These are phyloP conservation scores for Saitozyma sp. DNA, from an alignment of 768 basidiomycete genomes.

Conservation along the genomic window DNA sequence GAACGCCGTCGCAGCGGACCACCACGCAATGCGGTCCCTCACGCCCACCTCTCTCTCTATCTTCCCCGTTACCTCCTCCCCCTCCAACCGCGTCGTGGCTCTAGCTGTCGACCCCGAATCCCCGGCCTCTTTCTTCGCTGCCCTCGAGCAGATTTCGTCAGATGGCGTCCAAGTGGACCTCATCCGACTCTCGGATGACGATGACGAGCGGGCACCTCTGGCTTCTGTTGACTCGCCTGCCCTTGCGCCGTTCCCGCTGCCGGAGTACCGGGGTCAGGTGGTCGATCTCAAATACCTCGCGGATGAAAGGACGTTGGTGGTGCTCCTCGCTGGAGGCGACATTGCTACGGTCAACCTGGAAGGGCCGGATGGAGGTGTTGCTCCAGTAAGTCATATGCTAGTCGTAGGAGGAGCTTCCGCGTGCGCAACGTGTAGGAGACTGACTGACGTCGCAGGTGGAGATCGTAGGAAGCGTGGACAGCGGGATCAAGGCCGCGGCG, in stretches of 20 bases:
- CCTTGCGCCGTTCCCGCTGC: conserved; percentile 28
- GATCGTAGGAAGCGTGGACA: conserved; percentile 81
- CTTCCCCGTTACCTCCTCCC: not conserved
- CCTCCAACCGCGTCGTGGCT: not conserved
- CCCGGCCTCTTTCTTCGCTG: conserved; percentile 59
- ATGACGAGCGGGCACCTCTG: conserved; percentile 20
- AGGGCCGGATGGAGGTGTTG: conserved; percentile 48
- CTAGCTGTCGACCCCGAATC: conserved; percentile 44
- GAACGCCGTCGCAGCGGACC: not conserved
- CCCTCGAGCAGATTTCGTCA: conserved; percentile 56
- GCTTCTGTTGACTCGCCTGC: conserved; percentile 44
- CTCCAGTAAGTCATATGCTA: conserved; percentile 55
- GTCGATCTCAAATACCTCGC: conserved; percentile 69
- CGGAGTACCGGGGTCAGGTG: conserved; percentile 54
- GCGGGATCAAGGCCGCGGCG: conserved; percentile 73
- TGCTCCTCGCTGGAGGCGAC: conserved; percentile 76
- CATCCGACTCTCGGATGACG: conserved; percentile 49
- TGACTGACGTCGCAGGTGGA: conserved; percentile 60
- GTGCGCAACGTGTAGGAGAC: not conserved
- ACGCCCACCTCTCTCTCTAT: conserved; percentile 1
- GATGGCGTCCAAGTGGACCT: conserved; percentile 63
- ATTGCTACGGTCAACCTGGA: conserved; percentile 67
- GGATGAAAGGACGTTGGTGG: conserved; percentile 67
- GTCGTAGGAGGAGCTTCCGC: not conserved
- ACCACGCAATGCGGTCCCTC: not conserved